phyloP scores from a whole-genome alignment of 352 stramenopile species.

The Phytopythium vexans region DNA sequence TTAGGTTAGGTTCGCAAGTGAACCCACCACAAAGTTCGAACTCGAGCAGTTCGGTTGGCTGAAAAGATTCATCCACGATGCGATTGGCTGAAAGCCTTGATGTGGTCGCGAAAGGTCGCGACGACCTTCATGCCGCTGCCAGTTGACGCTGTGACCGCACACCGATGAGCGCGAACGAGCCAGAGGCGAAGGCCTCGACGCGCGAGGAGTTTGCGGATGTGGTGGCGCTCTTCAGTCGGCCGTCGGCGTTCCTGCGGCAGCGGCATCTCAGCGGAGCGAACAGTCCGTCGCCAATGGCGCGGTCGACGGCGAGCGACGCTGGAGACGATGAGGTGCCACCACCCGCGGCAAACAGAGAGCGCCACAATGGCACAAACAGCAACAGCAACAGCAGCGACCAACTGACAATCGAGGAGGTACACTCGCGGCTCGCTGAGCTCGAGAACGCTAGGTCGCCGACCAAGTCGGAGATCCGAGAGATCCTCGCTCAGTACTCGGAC shows the following conservation, averaged over 20 bases:
- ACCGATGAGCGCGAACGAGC: too few species aligned
- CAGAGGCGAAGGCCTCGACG: not conserved
- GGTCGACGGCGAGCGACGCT: not conserved
- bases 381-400: slow-evolving; percentile 4
- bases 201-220: slow-evolving; percentile 25
- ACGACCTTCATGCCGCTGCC: too few species aligned
- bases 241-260: slow-evolving; percentile 23
- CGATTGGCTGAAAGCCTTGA: too few species aligned
- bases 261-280: slow-evolving; percentile 15
- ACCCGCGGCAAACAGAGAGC: not conserved
- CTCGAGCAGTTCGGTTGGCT: too few species aligned
- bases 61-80: too few species aligned
- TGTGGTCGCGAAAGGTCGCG: too few species aligned
- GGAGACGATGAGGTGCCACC: not conserved
- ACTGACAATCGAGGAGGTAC: slow-evolving; percentile 46
- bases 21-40: not conserved
- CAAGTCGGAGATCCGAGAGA: slow-evolving; percentile 56
- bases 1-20: not conserved
- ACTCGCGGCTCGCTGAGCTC: slow-evolving; percentile 41
- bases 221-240: slow-evolving; percentile 38
- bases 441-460: slow-evolving; percentile 38
- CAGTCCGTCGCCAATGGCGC: not conserved
- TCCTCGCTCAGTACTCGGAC: slow-evolving; percentile 54
- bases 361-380: not conserved
- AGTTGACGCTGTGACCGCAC: too few species aligned